Evolutionary conservation across 2,329 filamentous ascomycete genomes (phyloP), one percentile per base, ranked within the genome.

Genomic region (Sarocladium oryzae): DNA sequence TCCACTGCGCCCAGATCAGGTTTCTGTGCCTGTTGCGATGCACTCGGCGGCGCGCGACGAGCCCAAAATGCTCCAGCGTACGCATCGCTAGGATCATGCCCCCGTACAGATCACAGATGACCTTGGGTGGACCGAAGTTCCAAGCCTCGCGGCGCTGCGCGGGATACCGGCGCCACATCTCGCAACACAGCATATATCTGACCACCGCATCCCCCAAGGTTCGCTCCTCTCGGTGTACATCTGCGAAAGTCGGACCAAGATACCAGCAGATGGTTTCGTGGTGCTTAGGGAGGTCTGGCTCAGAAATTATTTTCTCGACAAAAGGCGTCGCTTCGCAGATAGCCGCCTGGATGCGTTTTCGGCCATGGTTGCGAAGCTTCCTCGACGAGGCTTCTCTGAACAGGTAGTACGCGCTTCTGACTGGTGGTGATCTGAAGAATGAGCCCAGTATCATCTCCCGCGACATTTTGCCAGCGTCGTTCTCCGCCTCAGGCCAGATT

Each of bases 1-100:
- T 16, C 66, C 64, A 68, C n/a, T 52, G 32, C 11, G 63, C 56
- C 65, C 65, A 68, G 6, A 59, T 38, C 10, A 50, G 37, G 21
- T 64, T 56, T 18, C 23, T 38, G 9, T 8, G 13, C 28, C 21
- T 13, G 16, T 16, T 15, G 10, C 36, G 18, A 20, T 32, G 23
- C n/a, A 35, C 21, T 13, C 28, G 28, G 9, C n/a, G 11, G 6
- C 28, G 24, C 6, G 3, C 4, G 3, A 20, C 10, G 9, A 48
- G 43, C 16, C 18, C 18, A 18, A 48, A 33, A 4, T n/a, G 26
- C 21, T 55, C 54, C 55, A 66, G 58, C 24, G 52, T 16, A 38
- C 55, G 56, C 35, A 57, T 60, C 26, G 61, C 54, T 33, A 58
- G 41, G 15, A 63, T 43, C 48, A 63, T 30, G 11, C 40, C 54